phyloP scores from a whole-genome alignment of 148 eudicot species.

The Agrostemma githago region DNA sequence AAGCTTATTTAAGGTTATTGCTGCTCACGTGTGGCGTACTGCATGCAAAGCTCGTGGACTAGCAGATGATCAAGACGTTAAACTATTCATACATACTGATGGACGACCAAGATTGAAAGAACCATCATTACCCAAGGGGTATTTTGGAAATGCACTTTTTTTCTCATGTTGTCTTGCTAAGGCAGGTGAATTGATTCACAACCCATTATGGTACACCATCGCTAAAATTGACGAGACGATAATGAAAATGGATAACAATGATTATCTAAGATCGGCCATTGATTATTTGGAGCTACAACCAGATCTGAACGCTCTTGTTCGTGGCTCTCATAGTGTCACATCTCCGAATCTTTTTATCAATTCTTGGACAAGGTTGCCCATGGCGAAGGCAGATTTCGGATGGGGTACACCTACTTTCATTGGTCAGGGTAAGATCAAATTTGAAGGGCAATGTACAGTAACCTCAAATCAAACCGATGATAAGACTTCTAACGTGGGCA shows the following conservation, averaged over 20 bases:
- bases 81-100: slow-evolving; percentile 25
- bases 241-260: neutral
- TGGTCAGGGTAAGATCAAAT: neutral
- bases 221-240: neutral
- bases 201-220: neutral
- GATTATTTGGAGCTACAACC: slow-evolving; percentile 1
- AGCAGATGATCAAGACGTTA: slow-evolving; percentile 21
- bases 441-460: neutral
- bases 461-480: neutral
- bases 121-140: slow-evolving; percentile 28
- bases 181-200: slow-evolving; percentile 11
- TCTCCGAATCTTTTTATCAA: neutral
- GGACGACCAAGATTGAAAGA: slow-evolving; percentile 21
- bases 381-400: neutral
- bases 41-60: slow-evolving; percentile 26
- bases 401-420: neutral
- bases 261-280: slow-evolving; percentile 7
- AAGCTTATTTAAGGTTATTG: slow-evolving; percentile 26
- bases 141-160: slow-evolving; percentile 31
- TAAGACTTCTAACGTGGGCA: neutral
- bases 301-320: neutral
- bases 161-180: slow-evolving; percentile 9
- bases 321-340: neutral
- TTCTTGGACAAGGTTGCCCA: neutral
- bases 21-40: slow-evolving; percentile 29